These are phyloP conservation scores for Hypholoma fasciculare DNA, from an alignment of 768 basidiomycete species.

Conservation along the genomic window DNA sequence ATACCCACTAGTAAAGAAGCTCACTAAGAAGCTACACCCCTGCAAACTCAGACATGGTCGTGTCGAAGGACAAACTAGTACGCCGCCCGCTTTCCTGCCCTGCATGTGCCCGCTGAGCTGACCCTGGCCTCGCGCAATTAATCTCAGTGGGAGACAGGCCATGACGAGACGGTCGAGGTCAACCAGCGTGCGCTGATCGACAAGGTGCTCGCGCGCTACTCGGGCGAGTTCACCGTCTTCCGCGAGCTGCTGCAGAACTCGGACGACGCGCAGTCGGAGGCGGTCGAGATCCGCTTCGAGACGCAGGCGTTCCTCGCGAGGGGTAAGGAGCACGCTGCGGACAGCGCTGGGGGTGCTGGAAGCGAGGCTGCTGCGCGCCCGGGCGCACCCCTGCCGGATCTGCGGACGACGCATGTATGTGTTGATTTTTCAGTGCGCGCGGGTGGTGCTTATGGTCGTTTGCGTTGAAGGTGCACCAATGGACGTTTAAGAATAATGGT, in stretches of 20 bases:
- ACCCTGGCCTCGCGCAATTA: not conserved
- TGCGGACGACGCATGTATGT: constrained; percentile 63
- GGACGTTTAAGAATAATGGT: constrained; percentile 90
- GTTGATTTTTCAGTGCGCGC: not conserved
- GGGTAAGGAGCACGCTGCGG: constrained; percentile 14
- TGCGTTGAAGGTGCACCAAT: constrained; percentile 62
- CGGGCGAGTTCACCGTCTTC: constrained; percentile 85
- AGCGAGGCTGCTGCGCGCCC: not conserved
- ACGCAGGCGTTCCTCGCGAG: constrained; percentile 49
- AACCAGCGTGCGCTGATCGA: constrained; percentile 97
- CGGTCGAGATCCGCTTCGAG: constrained; percentile 80
- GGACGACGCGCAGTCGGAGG: constrained; percentile 80
- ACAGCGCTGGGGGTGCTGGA: not conserved
- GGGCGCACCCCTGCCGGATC: constrained; percentile 46
- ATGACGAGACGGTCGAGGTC: constrained; percentile 85
- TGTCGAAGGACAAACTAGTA: constrained; percentile 20
- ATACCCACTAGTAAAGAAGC: no score
- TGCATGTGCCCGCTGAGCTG: not conserved
- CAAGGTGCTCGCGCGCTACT: constrained; percentile 95
- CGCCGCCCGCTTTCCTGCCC: not conserved
- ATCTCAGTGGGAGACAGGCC: constrained; percentile 53
- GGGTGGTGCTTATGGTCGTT: not conserved
- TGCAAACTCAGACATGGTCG: constrained; percentile 8
- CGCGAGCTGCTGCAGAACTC: constrained; percentile 95
- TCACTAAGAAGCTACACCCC: no score